Percentiles rank a stretch among this genome's conserved stretches.
These are phyloP conservation scores for Sporisorium iseilematis-ciliati DNA, from an alignment of 1,284 basidiomycete species.

Conservation along the genomic window DNA sequence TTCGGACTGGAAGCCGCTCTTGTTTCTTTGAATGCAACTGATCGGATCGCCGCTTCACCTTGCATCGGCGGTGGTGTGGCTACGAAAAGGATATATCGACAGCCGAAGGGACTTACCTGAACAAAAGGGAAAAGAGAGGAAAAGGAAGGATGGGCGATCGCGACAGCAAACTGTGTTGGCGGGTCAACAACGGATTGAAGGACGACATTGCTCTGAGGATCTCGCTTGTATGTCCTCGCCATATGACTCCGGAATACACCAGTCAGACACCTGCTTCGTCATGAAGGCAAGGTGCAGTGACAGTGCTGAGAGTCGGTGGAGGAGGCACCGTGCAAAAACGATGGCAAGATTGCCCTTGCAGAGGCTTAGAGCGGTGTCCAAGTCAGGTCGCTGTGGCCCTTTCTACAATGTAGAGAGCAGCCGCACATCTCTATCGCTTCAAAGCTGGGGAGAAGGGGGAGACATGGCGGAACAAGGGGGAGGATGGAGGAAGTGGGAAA, in stretches of 20 bases:
- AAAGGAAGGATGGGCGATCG: not conserved
- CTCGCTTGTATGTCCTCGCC: constrained; percentile 41
- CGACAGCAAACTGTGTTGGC: not conserved
- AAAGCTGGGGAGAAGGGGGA: not conserved
- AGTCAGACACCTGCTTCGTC: not conserved
- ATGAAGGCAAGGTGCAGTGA: not conserved
- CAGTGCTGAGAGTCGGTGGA: constrained; percentile 10
- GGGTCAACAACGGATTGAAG: not conserved
- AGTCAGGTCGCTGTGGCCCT: not conserved
- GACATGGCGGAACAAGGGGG: not conserved
- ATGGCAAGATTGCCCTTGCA: constrained; percentile 50
- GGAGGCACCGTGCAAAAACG: constrained; percentile 42
- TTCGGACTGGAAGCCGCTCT: constrained; percentile 58
- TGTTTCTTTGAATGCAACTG: not conserved
- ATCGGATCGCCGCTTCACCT: not conserved
- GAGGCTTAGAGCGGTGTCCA: constrained; percentile 27
- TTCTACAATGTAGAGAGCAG: not conserved
- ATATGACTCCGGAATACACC: not conserved
- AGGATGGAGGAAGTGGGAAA: constrained; percentile 3
- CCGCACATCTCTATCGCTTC: not conserved
- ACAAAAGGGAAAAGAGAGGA: not conserved
- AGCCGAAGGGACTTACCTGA: constrained; percentile 27
- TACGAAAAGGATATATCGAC: not conserved
- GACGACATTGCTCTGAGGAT: constrained; percentile 14
- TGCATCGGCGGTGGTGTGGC: not conserved